phyloP scores from a whole-genome alignment of 192 early-diverging fungal species.

The Funneliformis geosporum region DNA sequence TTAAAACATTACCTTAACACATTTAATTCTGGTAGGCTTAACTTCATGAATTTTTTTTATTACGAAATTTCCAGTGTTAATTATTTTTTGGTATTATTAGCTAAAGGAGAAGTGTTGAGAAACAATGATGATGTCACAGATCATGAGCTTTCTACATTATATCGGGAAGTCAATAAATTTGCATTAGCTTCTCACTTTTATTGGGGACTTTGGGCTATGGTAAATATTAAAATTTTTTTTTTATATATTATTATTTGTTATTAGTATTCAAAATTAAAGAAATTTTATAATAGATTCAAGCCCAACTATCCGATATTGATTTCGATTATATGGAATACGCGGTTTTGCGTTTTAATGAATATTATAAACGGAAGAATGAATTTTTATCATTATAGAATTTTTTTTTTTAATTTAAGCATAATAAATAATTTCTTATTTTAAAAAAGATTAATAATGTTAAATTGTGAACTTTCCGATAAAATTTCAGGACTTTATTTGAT shows the following conservation, averaged over 20 bases:
- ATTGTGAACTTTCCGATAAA: no score
- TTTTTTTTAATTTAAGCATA: no score
- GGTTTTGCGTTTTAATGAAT: conserved; percentile 76
- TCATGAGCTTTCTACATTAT: conserved; percentile 63
- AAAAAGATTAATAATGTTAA: no score
- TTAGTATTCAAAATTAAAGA: not conserved
- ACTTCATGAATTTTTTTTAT: conserved; percentile 19
- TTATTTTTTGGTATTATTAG: not conserved
- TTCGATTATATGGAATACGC: conserved; percentile 96
- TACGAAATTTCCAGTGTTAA: not conserved
- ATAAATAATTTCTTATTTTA: no score
- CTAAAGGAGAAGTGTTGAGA: no score
- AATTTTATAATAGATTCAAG: conserved; percentile 56
- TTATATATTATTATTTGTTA: conserved; percentile 30
- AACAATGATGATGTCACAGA: conserved; percentile 21
- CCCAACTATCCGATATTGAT: conserved; percentile 86
- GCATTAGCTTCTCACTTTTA: conserved; percentile 90
- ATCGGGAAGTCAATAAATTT: conserved; percentile 79
- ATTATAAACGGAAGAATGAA: conserved; percentile 59
- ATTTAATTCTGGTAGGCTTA: conserved; percentile 38
- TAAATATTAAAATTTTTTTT: conserved; percentile 31
- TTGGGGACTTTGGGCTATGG: conserved; percentile 82
- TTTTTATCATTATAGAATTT: conserved; percentile 43
- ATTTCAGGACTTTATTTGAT: no score
- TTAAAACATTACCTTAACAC: conserved; percentile 69